Evolutionary conservation across 2,329 filamentous ascomycete species (phyloP).

Genomic region (Thelonectria discophora): DNA sequence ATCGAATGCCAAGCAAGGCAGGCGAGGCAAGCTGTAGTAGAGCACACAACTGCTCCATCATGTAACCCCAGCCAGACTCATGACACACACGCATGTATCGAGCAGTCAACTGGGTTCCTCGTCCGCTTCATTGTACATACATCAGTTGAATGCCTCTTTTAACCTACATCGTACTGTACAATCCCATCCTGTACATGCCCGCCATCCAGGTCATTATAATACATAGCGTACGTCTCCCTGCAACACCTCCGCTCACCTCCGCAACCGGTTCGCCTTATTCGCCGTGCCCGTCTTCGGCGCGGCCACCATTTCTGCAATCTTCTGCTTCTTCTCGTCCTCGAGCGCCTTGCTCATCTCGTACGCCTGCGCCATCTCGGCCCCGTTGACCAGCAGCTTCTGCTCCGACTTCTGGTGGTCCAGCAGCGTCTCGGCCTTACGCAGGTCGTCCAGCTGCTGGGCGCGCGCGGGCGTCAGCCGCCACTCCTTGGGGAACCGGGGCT

Average conservation of each 20-base stretch:
- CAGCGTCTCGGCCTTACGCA: constrained; percentile 60
- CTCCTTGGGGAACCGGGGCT: constrained; percentile 77
- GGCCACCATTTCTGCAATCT: constrained; percentile 45
- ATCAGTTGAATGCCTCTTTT: constrained; percentile 33
- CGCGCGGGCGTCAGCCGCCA: constrained; percentile 83
- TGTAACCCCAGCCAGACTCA: no score
- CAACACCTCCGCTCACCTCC: neutral
- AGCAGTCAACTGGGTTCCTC: neutral
- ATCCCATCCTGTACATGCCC: constrained; percentile 35
- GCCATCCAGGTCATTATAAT: constrained; percentile 35
- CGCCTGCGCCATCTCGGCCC: constrained; percentile 57
- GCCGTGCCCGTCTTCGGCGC: constrained; percentile 19
- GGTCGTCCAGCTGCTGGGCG: constrained; percentile 69
- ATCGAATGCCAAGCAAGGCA: no score
- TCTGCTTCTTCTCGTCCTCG: constrained; percentile 48
- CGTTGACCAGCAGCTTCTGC: constrained; percentile 67
- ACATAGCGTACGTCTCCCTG: constrained; percentile 31
- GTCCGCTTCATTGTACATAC: constrained; percentile 35
- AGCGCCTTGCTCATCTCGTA: constrained; percentile 45
- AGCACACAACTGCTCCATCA: no score
- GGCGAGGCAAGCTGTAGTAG: no score
- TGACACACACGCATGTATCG: no score
- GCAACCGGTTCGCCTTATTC: no score
- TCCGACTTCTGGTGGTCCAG: constrained; percentile 64
- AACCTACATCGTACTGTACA: constrained; percentile 41